Percentiles rank a stretch among this genome's conserved stretches.
Evolutionary conservation across 2,329 filamentous ascomycete genomes (phyloP).

Genomic region (Endothia cerciana): DNA sequence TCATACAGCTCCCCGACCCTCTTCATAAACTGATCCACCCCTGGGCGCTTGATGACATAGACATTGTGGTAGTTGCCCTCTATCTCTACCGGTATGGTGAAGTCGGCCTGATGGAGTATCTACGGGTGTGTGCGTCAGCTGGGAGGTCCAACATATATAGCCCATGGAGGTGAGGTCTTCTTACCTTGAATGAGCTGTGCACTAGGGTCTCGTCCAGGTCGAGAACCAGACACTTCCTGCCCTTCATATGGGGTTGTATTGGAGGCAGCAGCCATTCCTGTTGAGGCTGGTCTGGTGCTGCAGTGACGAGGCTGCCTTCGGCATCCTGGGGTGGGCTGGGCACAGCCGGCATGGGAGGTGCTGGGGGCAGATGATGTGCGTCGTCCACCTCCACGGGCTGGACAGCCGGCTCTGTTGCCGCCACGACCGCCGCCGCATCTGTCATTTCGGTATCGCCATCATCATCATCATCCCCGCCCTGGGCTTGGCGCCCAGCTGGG

Average conservation of each 20-base stretch:
- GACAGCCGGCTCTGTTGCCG: constrained; percentile 24
- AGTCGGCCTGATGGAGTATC: constrained; percentile 97
- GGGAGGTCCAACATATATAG: not conserved
- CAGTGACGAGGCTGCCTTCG: constrained; percentile 49
- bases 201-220: constrained; percentile 97
- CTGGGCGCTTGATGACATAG: constrained; percentile 98
- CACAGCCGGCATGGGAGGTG: constrained; percentile 47
- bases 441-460: constrained; percentile 71
- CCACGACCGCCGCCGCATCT: constrained; percentile 57
- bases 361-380: constrained; percentile 49
- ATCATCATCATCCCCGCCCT: constrained; percentile 54
- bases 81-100: constrained; percentile 98
- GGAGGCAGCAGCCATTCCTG: constrained; percentile 81
- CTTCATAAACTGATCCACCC: constrained; percentile 99
- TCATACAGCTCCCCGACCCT: constrained; percentile 96
- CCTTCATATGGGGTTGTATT: constrained; percentile 76
- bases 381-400: constrained; percentile 36
- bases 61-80: constrained; percentile 99
- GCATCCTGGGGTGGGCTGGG: constrained; percentile 42
- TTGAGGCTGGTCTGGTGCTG: constrained; percentile 48
- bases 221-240: constrained; percentile 90
- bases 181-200: constrained; percentile 97
- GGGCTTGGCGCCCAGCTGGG: constrained; percentile 24
- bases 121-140: constrained; percentile 42
- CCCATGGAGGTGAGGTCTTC: constrained; percentile 28